Evolutionary conservation across 495 filamentous ascomycete genomes (phyloP).

Genomic region (Daldinia childiae): DNA sequence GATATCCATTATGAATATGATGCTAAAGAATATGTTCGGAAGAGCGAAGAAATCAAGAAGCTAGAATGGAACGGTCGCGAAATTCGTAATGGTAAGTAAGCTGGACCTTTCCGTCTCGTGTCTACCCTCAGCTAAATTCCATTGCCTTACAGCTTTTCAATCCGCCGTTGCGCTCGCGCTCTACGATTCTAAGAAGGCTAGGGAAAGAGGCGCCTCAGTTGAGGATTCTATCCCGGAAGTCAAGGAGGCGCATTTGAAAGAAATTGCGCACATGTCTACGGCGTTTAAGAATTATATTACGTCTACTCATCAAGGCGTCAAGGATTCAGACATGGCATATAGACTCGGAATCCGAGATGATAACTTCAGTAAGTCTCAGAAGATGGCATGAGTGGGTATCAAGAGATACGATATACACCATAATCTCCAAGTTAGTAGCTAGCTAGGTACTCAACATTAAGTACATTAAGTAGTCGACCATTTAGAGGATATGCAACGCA

Average conservation of each 20-base stretch:
- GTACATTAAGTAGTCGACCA: not conserved
- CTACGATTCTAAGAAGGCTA: slow-evolving; percentile 17
- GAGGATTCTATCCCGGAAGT: slow-evolving; percentile 18
- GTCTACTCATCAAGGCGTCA: slow-evolving; percentile 15
- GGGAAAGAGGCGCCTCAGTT: not conserved
- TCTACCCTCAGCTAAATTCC: not conserved
- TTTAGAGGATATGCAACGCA: not conserved
- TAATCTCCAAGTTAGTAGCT: not conserved
- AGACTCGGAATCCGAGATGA: slow-evolving; percentile 12
- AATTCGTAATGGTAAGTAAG: slow-evolving; percentile 20
- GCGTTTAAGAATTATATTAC: slow-evolving; percentile 23
- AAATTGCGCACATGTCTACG: slow-evolving; percentile 19
- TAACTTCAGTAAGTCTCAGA: slow-evolving; percentile 1
- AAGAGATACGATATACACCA: not conserved
- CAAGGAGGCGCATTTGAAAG: slow-evolving; percentile 13
- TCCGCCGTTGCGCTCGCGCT: slow-evolving; percentile 20
- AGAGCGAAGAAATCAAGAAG: slow-evolving; percentile 7
- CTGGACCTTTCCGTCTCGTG: not conserved
- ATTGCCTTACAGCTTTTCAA: slow-evolving; percentile 16
- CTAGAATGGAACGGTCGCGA: slow-evolving; percentile 24
- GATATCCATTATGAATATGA: slow-evolving; percentile 21
- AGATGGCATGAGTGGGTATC: not conserved
- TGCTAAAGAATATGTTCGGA: slow-evolving; percentile 20
- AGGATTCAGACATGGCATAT: slow-evolving; percentile 16
- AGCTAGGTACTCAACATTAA: not conserved